A percentile compares a stretch with the other conserved stretches of the same genome.
phyloP scores from a whole-genome alignment of 371 early-diverging fungal genomes.

The Coemansia sp. region DNA sequence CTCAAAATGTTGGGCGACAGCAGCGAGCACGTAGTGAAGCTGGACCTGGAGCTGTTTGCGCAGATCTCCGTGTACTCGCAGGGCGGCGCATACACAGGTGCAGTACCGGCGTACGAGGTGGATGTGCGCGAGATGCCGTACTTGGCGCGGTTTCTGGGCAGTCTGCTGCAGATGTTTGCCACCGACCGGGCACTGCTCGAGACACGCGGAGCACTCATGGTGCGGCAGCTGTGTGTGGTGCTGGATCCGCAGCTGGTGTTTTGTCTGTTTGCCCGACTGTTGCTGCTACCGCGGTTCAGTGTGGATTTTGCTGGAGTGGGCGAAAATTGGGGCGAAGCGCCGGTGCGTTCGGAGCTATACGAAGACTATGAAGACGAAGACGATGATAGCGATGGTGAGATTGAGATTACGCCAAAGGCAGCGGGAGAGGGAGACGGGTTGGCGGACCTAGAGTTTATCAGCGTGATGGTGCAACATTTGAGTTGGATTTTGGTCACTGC shows the following conservation, averaged over 20 bases:
- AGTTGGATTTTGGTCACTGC: constrained; percentile 90
- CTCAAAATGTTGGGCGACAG: constrained; percentile 83
- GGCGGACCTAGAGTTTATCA: constrained; percentile 68
- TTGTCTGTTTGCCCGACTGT: constrained; percentile 56
- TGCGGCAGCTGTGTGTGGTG: constrained; percentile 83
- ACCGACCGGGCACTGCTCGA: constrained; percentile 82
- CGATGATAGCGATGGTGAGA: not conserved
- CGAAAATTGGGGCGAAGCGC: not conserved
- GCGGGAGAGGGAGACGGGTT: not conserved
- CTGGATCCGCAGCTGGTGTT: constrained; percentile 85
- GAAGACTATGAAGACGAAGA: not conserved
- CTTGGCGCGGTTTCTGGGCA: constrained; percentile 74
- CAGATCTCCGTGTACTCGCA: constrained; percentile 86
- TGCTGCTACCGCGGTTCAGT: constrained; percentile 25
- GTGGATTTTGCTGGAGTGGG: not conserved
- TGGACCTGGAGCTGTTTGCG: constrained; percentile 86
- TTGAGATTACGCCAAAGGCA: not conserved
- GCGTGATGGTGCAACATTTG: constrained; percentile 89
- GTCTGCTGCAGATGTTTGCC: constrained; percentile 80
- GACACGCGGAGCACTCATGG: constrained; percentile 79
- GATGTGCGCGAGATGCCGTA: constrained; percentile 47
- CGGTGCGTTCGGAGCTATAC: not conserved
- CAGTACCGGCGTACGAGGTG: constrained; percentile 1
- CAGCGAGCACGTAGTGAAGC: constrained; percentile 85
- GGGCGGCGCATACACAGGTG: constrained; percentile 2